These are phyloP conservation scores for Xerocomus tenax DNA, from an alignment of 1,284 basidiomycete species.

Conservation along the genomic window DNA sequence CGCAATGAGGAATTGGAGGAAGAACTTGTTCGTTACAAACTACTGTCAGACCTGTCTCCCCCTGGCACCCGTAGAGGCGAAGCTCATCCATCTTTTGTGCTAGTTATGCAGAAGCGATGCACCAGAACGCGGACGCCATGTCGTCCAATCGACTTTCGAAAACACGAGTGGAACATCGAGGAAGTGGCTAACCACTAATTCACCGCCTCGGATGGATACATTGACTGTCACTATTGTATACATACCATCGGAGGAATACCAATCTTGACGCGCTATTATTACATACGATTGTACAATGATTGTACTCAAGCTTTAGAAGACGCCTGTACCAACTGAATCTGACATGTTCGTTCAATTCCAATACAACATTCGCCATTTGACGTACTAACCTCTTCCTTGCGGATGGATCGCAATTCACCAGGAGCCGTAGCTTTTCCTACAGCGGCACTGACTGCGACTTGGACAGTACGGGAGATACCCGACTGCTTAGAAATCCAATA, in stretches of 20 bases:
- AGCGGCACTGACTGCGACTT: conserved; percentile 48
- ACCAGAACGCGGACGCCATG: conserved; percentile 71
- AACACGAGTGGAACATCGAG: conserved; percentile 27
- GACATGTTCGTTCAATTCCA: conserved; percentile 2
- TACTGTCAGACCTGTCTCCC: conserved; percentile 53
- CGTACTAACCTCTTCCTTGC: conserved; percentile 47
- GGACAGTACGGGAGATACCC: conserved; percentile 38
- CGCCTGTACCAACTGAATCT: conserved; percentile 29
- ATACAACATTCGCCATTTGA: neutral
- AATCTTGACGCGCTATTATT: conserved; percentile 1
- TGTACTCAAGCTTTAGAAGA: conserved; percentile 13
- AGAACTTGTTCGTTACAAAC: conserved; percentile 85
- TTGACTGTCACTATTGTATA: conserved; percentile 3
- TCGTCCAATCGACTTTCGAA: conserved; percentile 62
- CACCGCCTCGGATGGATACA: neutral
- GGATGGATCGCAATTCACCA: conserved; percentile 57
- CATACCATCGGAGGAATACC: conserved; percentile 15
- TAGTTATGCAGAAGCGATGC: conserved; percentile 86
- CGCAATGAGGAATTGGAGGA: conserved; percentile 84
- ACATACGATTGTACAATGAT: conserved; percentile 1
- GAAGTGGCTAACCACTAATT: conserved; percentile 28
- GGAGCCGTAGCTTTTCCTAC: conserved; percentile 52
- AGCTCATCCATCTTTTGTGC: neutral
- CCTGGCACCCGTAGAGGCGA: neutral
- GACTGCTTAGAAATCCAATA: conserved; percentile 61